These are phyloP conservation scores for Endotrypanum monterogeii DNA, from an alignment of 208 protist genomes.

Conservation along the genomic window DNA sequence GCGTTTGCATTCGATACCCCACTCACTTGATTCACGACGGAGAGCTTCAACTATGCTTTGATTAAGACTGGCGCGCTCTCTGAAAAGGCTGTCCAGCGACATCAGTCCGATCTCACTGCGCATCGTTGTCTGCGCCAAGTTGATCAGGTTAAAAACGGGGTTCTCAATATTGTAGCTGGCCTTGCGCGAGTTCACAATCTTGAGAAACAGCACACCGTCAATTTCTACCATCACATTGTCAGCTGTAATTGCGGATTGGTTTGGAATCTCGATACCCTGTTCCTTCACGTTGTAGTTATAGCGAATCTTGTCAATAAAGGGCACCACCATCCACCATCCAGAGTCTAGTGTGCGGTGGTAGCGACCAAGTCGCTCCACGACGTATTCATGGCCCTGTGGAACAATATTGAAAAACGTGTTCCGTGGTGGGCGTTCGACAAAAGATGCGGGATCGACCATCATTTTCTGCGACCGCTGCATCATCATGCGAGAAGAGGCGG, in stretches of 20 bases:
- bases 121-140: constrained; percentile 97
- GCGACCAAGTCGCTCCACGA: constrained; percentile 95
- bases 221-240: constrained; percentile 97
- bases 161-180: constrained; percentile 96
- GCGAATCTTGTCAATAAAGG: constrained; percentile 93
- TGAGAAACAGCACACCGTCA: constrained; percentile 95
- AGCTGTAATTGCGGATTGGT: constrained; percentile 93
- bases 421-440: constrained; percentile 64
- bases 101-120: constrained; percentile 95
- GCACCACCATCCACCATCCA: constrained; percentile 92
- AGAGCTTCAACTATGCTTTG: constrained; percentile 91
- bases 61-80: constrained; percentile 94
- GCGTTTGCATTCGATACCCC: constrained; percentile 96
- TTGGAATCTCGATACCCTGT: constrained; percentile 87
- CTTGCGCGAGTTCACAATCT: constrained; percentile 90
- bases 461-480: constrained; percentile 36
- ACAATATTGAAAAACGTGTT: constrained; percentile 94
- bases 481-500: constrained; percentile 32
- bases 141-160: constrained; percentile 94
- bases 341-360: constrained; percentile 92
- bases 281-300: constrained; percentile 96
- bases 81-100: constrained; percentile 93
- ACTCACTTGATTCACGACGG: constrained; percentile 88
- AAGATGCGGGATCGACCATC: constrained; percentile 52
- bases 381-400: constrained; percentile 93